phyloP scores from a whole-genome alignment of 495 filamentous ascomycete species.

The Xylaria intraflava region DNA sequence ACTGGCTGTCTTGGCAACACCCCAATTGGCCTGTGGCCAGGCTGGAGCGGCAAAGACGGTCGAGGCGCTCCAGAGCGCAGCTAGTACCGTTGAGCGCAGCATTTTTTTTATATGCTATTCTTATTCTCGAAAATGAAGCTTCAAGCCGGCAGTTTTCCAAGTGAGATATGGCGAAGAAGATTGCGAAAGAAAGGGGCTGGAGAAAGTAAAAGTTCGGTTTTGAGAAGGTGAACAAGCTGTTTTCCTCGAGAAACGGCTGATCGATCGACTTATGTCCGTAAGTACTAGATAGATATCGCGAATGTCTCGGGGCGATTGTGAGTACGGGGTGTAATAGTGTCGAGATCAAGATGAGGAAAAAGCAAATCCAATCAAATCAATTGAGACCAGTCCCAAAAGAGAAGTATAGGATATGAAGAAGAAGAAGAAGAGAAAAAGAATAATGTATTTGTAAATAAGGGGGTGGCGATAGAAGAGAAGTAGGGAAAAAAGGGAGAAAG shows the following conservation, averaged over 20 bases:
- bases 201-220: too few species aligned
- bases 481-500: slow-evolving; percentile 25
- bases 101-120: too few species aligned
- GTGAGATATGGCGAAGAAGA: too few species aligned
- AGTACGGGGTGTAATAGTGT: not conserved
- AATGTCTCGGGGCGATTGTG: too few species aligned
- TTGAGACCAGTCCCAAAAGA: not conserved
- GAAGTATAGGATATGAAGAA: not conserved
- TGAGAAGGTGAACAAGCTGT: too few species aligned
- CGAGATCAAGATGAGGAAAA: not conserved
- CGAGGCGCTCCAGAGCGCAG: slow-evolving; percentile 38
- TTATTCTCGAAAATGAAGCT: too few species aligned
- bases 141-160: too few species aligned
- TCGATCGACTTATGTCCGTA: not conserved
- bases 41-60: slow-evolving; percentile 42
- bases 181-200: too few species aligned
- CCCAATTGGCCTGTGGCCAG: slow-evolving; percentile 32
- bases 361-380: not conserved
- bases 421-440: slow-evolving; percentile 6
- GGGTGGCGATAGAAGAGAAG: slow-evolving; percentile 17
- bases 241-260: not conserved
- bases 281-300: too few species aligned
- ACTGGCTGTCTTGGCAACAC: slow-evolving; percentile 28
- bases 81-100: slow-evolving; percentile 39
- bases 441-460: slow-evolving; percentile 20